These are phyloP conservation scores for Trametes meyenii DNA, from an alignment of 768 basidiomycete genomes.

Conservation along the genomic window DNA sequence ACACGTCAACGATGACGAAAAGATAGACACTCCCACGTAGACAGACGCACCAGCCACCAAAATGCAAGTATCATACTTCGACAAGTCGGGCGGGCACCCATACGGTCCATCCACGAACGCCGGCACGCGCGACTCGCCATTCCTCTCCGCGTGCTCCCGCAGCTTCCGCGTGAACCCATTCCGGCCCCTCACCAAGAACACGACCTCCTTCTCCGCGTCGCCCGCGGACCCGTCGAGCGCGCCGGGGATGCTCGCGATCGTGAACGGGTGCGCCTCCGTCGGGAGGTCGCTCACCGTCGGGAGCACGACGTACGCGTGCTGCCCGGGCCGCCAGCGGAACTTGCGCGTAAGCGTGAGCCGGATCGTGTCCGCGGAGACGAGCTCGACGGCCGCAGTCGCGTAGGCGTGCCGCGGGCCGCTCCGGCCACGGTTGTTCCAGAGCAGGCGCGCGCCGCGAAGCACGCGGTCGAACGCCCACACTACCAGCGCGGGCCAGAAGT, in stretches of 20 bases:
- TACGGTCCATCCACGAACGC: constrained; percentile 46
- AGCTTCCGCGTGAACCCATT: constrained; percentile 51
- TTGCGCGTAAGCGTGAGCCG: constrained; percentile 45
- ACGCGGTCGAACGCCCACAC: constrained; percentile 53
- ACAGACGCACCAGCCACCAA: constrained; percentile 39
- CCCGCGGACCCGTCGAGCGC: constrained; percentile 23
- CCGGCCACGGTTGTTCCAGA: constrained; percentile 42
- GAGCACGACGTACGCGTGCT: constrained; percentile 52
- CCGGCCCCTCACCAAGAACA: constrained; percentile 54
- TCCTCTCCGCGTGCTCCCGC: constrained; percentile 17
- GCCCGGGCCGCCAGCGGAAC: constrained; percentile 51
- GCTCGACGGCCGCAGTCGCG: constrained; percentile 40
- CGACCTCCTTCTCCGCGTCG: constrained; percentile 38
- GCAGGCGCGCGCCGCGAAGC: constrained; percentile 42
- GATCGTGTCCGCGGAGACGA: constrained; percentile 48
- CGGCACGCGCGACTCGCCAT: constrained; percentile 33
- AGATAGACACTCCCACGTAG: neutral
- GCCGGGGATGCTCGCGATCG: constrained; percentile 46
- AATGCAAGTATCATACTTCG: constrained; percentile 38
- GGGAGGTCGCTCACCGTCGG: constrained; percentile 44
- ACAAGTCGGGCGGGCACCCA: constrained; percentile 38
- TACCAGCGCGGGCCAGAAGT: constrained; percentile 52
- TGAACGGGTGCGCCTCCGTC: constrained; percentile 53
- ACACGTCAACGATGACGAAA: neutral
- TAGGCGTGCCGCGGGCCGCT: constrained; percentile 33